These are phyloP conservation scores for Salix exigua DNA, from an alignment of 345 rosid genomes.

Conservation along the genomic window DNA sequence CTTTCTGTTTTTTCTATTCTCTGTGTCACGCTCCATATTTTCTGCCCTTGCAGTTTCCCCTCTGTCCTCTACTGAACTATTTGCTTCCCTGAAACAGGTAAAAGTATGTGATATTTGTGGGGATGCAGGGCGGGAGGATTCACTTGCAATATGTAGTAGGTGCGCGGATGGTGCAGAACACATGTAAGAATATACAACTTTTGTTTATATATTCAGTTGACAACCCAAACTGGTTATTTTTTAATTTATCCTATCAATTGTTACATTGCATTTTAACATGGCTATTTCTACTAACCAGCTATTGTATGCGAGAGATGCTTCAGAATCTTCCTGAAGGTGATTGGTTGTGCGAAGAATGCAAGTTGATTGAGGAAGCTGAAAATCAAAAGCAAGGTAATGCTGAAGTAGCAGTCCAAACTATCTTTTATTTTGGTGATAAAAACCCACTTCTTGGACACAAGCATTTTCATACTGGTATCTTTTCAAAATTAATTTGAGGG, in stretches of 20 bases:
- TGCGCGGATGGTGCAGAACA: constrained; percentile 99
- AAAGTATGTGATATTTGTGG: constrained; percentile 99
- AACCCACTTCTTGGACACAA: background rate
- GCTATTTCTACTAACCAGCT: constrained; percentile 46
- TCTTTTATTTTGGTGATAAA: background rate
- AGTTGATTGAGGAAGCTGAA: constrained; percentile 64
- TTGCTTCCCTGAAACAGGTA: constrained; percentile 52
- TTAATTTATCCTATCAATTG: background rate
- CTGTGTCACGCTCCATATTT: background rate
- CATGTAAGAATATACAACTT: constrained; percentile 59
- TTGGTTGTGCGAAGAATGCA: constrained; percentile 98
- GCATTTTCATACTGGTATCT: constrained; percentile 6
- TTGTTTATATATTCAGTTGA: constrained; percentile 5
- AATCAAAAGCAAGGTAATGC: constrained; percentile 63
- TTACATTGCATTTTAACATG: background rate
- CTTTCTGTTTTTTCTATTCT: background rate
- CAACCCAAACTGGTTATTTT: background rate
- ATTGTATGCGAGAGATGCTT: constrained; percentile 94
- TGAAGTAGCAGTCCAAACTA: background rate
- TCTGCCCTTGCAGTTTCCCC: background rate
- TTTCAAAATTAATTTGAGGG: constrained; percentile 34
- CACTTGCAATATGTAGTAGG: constrained; percentile 85
- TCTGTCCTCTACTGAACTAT: background rate
- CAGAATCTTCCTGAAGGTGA: constrained; percentile 78
- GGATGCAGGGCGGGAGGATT: constrained; percentile 97